Evolutionary conservation across 1,284 basidiomycete species (phyloP).

Genomic region (Hortiboletus rubellus): DNA sequence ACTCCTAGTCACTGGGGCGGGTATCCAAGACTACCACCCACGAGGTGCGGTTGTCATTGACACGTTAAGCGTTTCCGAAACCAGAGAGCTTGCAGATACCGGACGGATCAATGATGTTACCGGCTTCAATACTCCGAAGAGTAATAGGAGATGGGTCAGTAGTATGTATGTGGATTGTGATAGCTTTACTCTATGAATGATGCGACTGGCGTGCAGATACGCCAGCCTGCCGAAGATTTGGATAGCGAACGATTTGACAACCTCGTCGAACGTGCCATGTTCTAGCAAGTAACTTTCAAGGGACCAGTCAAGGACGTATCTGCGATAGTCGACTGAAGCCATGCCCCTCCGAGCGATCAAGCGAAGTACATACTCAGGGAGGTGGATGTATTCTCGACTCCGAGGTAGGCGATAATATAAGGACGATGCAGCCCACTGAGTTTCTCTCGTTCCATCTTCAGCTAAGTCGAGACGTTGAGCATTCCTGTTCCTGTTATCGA

Average conservation of each 20-base stretch:
- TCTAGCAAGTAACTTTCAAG: conserved; percentile 63
- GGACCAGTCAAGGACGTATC: conserved; percentile 94
- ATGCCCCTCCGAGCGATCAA: neutral
- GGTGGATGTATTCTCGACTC: conserved; percentile 86
- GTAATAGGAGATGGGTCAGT: neutral
- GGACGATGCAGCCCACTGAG: conserved; percentile 94
- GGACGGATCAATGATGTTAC: conserved; percentile 93
- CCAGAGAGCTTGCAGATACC: conserved; percentile 97
- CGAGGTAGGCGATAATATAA: conserved; percentile 94
- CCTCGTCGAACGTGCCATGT: no score
- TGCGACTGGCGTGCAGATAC: no score
- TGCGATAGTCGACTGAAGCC: conserved; percentile 33
- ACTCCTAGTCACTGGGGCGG: conserved; percentile 90
- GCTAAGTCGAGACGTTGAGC: conserved; percentile 76
- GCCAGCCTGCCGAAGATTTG: no score
- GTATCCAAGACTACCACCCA: conserved; percentile 85
- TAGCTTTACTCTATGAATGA: no score
- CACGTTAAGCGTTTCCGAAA: conserved; percentile 92
- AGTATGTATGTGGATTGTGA: no score
- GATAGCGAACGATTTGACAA: no score
- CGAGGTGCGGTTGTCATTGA: conserved; percentile 75
- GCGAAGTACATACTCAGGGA: conserved; percentile 84
- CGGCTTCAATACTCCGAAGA: conserved; percentile 88
- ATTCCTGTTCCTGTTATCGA: conserved; percentile 78
- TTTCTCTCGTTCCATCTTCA: conserved; percentile 91